Base-by-base conservation (phyloP, 331 rosid species). In the Pyrus hybrid region DNA sequence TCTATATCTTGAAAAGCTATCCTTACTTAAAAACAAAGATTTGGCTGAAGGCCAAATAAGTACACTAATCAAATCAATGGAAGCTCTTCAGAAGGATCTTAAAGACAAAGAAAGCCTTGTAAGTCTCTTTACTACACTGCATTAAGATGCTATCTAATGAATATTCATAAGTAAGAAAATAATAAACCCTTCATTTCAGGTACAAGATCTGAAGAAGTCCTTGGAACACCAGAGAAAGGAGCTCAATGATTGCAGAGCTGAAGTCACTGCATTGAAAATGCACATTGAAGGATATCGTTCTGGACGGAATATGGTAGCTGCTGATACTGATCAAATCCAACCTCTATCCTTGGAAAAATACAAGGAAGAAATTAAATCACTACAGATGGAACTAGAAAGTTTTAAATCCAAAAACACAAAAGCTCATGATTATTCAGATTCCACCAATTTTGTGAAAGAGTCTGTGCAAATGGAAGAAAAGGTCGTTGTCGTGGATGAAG, bases 191-290 rank as follows among this genome's bases (percentile, higher is more conserved):
- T 68, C 20, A 10, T 71, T 83, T 79, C 86, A 92, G 97, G 91
- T 88, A 76, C 93, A 85, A 77, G 86, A 66, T 79, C 84, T 88
- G 70, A 92, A 87, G 87, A 88, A 89, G 81, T 89, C 97, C 85
- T 77, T 87, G 83, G 97, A 90, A 83, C 83, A 33, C 79, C 93
- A 87, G 81, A 85, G 96, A 68, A 88, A 88, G 88, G 93, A 92
- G 67, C 86, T 92, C 75, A 88, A 83, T 88, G 93, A 81, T 69
- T 90, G 97, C 78, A 86, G 90, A 86, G 84, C 93, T 80, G 99
- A 95, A 88, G 88, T 95, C 83, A 86, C 93, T 67, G 87, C 96
- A 28, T 86, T 95, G 85, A 95, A 92, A 86, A 77, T 88, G 97
- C 96, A 86, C 41, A 87, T 84, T 82, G 96, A 84, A 78, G 97